Evolutionary conservation across 2,329 filamentous ascomycete species (phyloP), one percentile per base, ranked within the genome.

Genomic region (Alternaria atra): DNA sequence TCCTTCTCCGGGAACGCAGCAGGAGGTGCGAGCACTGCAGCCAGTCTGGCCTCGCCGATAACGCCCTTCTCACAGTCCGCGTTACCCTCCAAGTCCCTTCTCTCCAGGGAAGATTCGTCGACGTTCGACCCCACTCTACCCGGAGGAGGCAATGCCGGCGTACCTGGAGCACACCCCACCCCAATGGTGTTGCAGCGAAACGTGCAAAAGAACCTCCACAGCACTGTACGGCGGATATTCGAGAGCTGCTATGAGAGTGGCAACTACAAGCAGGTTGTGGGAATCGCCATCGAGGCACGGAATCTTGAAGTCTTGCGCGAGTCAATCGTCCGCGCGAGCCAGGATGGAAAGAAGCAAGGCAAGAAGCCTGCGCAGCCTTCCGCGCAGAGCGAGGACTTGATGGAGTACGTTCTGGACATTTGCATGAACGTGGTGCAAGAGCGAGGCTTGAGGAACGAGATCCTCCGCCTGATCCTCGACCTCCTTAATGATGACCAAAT

Each of bases 381-480:
- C 50, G 85, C 87, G 4, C 87, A 90, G 29, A 90, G 93, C 17
- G 94, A 98, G 76, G 94, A 98, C 77, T 82, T 99, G 58, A 95
- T 99, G 90, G 95, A 99, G 70, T 99, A 99, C 74, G 91, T 95
- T 20, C 82, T 99, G 63, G 89, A 94, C 69, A 96, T 99, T 68
- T 97, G 94, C 84, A 97, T 99, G 93, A 94, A 96, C 64, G 90
- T 98, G 62, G 93, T 99, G 17, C 95, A 98, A 80, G 95, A 99
- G 81, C 89, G 94, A 54, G 89, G 90, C 48, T 87, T 98, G 74
- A 89, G 95, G 64, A 89, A 89, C 71, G 87, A 90, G 83, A 97
- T 99, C 54, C 81, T 99, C 60, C 90, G 91, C 71, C 85, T 99
- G 46, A 95, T 99, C 57, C 88, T 99, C n/a, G 92, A 94, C 61